phyloP scores from a whole-genome alignment of 257 asterid genomes.

The Dorcoceras hygrometricum region DNA sequence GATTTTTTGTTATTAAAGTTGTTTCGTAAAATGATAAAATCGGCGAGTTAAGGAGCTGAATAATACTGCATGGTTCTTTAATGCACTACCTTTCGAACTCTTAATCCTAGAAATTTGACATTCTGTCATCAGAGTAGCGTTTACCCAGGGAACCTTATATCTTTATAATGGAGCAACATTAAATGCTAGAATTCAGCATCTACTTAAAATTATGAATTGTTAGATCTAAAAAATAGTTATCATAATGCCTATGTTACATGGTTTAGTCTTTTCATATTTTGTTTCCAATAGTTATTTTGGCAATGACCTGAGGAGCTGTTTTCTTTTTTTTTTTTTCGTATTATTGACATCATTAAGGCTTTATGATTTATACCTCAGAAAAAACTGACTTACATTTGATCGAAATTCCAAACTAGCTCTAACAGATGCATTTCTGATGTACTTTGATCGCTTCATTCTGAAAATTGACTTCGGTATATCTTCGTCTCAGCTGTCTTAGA shows the following conservation, averaged over 20 bases:
- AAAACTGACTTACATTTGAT: constrained; percentile 5
- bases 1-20: constrained; percentile 13
- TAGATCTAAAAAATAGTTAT: constrained; percentile 7
- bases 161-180: constrained; percentile 17
- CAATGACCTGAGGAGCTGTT: constrained; percentile 17
- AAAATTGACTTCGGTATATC: constrained; percentile 9
- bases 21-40: constrained; percentile 7
- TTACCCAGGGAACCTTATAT: constrained; percentile 15
- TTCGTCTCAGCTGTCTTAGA: constrained; percentile 8
- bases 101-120: constrained; percentile 17
- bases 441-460: constrained; percentile 1
- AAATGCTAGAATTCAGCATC: constrained; percentile 19
- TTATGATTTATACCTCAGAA: constrained; percentile 18
- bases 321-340: constrained; percentile 16
- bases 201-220: background rate
- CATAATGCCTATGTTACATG: constrained; percentile 11
- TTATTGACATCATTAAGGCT: constrained; percentile 13
- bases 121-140: constrained; percentile 4
- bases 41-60: constrained; percentile 22
- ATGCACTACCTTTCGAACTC: constrained; percentile 22
- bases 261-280: background rate
- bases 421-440: constrained; percentile 5
- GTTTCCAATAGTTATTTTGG: constrained; percentile 8
- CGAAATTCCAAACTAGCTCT: background rate
- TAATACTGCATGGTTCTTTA: constrained; percentile 2